phyloP scores from a whole-genome alignment of 108 stramenopile genomes.

The Parietichytrium sp. region DNA sequence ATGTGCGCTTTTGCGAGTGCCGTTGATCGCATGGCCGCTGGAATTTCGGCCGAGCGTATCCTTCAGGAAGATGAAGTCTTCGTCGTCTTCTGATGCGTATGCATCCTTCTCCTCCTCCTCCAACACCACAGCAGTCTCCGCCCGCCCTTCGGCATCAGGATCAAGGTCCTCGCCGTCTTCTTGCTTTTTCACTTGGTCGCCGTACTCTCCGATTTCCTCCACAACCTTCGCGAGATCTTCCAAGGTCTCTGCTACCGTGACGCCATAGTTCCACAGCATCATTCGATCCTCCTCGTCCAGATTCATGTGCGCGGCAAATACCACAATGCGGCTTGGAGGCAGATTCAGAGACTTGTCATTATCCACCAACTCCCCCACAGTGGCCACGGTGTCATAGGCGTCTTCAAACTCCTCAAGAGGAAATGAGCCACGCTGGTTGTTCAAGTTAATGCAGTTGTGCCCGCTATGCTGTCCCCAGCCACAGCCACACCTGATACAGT shows the following conservation, averaged over 20 bases:
- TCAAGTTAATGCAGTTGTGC: background rate
- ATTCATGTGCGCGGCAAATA: conserved; percentile 38
- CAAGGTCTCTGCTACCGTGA: conserved; percentile 26
- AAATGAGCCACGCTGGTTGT: background rate
- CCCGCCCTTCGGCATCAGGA: background rate
- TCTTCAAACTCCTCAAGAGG: conserved; percentile 12
- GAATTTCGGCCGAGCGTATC: background rate
- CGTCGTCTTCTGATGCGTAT: background rate
- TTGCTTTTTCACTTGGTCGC: background rate
- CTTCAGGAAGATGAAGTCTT: background rate
- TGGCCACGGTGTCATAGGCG: background rate
- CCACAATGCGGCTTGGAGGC: conserved; percentile 39
- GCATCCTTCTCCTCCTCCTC: no score
- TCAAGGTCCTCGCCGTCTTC: background rate
- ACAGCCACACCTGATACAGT: conserved; percentile 31
- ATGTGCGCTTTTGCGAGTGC: background rate
- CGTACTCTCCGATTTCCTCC: background rate
- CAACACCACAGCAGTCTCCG: background rate
- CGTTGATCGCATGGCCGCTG: background rate
- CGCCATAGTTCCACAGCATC: conserved; percentile 37
- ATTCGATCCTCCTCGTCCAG: conserved; percentile 41
- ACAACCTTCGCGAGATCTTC: conserved; percentile 40
- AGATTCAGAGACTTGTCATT: background rate
- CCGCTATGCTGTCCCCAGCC: conserved; percentile 37
- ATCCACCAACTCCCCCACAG: conserved; percentile 34